Conservation (phyloP, 371 early-diverging fungal genomes). For the Capillidium heterosporum region DNA sequence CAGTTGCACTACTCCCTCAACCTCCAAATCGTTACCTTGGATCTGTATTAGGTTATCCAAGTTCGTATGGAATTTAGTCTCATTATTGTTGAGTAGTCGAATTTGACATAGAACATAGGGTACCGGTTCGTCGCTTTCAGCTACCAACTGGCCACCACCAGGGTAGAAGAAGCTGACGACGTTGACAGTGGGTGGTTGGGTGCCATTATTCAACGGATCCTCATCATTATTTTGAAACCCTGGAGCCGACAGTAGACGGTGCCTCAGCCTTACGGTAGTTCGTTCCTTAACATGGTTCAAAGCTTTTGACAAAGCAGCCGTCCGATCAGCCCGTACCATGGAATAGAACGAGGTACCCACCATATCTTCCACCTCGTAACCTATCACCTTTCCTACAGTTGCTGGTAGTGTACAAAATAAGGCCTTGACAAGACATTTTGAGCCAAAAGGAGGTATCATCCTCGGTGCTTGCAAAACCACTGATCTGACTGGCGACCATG, state of each 20-base stretch:
- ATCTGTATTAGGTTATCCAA: neutral
- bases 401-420: conserved; percentile 27
- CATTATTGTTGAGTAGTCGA: neutral
- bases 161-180: neutral
- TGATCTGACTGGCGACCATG: neutral
- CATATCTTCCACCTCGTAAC: conserved; percentile 21
- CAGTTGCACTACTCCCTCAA: neutral
- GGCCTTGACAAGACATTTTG: conserved; percentile 33
- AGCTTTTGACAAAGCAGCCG: conserved; percentile 23
- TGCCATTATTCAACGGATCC: too few relatives aligned
- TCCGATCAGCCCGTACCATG: conserved; percentile 25
- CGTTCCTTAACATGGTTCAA: conserved; percentile 26
- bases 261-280: neutral
- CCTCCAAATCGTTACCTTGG: neutral
- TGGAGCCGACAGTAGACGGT: neutral
- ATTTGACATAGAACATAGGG: too few relatives aligned
- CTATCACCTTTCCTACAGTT: conserved; percentile 19
- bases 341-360: conserved; percentile 34
- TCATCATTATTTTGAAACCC: neutral
- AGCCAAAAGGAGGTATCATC: conserved; percentile 30
- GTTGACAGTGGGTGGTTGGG: too few relatives aligned
- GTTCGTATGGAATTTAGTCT: neutral
- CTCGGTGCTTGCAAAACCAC: conserved; percentile 6
- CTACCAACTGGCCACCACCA: neutral
- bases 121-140: too few relatives aligned